Conservation (phyloP, 208 protist genomes). For the Acanthamoeba royreba region DNA sequence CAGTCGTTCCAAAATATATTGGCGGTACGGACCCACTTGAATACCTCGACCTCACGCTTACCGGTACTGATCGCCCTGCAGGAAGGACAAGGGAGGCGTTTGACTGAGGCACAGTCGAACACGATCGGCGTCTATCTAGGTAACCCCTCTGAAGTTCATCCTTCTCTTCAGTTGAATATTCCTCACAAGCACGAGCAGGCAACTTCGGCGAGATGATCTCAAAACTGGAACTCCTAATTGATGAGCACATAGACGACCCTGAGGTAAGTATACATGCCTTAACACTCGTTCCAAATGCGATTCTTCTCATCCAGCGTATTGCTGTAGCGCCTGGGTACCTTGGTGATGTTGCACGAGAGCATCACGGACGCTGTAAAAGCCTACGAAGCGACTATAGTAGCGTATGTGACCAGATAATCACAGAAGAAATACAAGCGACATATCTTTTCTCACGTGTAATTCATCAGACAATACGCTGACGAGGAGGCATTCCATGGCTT, state of each 20-base stretch:
- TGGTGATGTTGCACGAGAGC: constrained; percentile 17
- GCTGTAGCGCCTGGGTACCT: not conserved
- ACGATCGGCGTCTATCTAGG: not conserved
- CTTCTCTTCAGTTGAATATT: not conserved
- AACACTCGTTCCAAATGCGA: not conserved
- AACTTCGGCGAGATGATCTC: constrained; percentile 45
- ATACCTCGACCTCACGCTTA: not conserved
- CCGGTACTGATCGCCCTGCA: not conserved
- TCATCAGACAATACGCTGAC: not conserved
- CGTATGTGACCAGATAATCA: no score
- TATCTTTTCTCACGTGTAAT: not conserved
- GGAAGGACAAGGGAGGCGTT: not conserved
- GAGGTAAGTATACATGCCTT: not conserved
- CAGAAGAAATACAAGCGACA: no score
- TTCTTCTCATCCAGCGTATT: not conserved
- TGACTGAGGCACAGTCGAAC: not conserved
- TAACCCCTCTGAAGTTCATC: not conserved
- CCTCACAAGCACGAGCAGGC: not conserved
- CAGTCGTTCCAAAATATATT: not conserved
- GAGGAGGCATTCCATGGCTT: not conserved
- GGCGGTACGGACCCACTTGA: not conserved
- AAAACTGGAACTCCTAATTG: constrained; percentile 40
- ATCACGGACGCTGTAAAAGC: constrained; percentile 43
- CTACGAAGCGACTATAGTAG: constrained; percentile 21
- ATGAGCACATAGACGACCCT: constrained; percentile 24